These are phyloP conservation scores for Fraxinus velutina DNA, from an alignment of 305 asterid genomes.

Conservation along the genomic window DNA sequence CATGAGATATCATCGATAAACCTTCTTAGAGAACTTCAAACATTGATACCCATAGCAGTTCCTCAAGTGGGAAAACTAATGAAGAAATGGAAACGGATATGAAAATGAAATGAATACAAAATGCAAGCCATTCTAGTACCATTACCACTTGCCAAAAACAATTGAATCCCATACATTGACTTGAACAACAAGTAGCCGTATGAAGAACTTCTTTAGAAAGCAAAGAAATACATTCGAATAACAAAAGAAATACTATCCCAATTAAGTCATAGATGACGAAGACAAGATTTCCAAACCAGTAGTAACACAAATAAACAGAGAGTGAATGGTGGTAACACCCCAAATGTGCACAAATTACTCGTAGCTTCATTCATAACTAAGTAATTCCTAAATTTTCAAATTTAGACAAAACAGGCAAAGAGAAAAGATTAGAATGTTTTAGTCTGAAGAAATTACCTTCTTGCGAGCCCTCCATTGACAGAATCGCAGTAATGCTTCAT, in stretches of 20 bases:
- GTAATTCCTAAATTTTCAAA: background rate
- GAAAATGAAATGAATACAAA: background rate
- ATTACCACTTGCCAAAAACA: background rate
- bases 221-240: background rate
- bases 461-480: constrained; percentile 49
- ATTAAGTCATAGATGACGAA: background rate
- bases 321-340: background rate
- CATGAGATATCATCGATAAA: background rate
- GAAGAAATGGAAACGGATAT: background rate
- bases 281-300: background rate
- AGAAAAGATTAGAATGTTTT: constrained; percentile 5
- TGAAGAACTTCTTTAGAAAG: background rate
- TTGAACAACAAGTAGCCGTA: background rate
- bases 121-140: background rate
- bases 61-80: background rate
- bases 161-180: background rate
- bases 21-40: background rate
- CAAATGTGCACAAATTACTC: background rate
- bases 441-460: constrained; percentile 34
- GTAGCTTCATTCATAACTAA: background rate
- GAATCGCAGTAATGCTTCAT: constrained; percentile 82
- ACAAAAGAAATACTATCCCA: background rate
- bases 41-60: background rate
- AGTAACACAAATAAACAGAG: background rate
- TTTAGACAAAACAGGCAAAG: constrained; percentile 10